A percentile compares a stretch with the other conserved stretches of the same genome.
Evolutionary conservation across 2,329 filamentous ascomycete species (phyloP).

Genomic region (Tetracladium maxilliforme): DNA sequence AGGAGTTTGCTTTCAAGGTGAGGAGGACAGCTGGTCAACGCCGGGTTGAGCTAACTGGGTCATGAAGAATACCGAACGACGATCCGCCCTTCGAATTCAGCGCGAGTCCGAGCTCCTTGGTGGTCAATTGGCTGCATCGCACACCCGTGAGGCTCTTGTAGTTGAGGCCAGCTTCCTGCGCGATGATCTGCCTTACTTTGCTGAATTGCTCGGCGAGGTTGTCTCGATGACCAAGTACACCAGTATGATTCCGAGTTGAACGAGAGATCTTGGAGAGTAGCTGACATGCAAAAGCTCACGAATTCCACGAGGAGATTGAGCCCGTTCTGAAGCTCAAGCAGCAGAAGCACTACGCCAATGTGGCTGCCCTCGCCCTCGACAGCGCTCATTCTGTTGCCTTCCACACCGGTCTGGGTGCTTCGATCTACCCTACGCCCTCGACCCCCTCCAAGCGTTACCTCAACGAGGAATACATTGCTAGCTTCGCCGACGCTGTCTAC

Average conservation of each 20-base stretch:
- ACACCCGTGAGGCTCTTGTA: constrained; percentile 86
- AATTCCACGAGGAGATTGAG: constrained; percentile 80
- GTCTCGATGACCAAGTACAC: constrained; percentile 78
- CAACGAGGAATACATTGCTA: constrained; percentile 56
- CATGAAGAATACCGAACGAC: constrained; percentile 64
- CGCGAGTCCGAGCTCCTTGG: constrained; percentile 93
- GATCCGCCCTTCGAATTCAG: constrained; percentile 82
- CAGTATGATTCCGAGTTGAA: constrained; percentile 34
- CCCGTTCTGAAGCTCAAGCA: constrained; percentile 65
- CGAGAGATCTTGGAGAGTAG: constrained; percentile 3
- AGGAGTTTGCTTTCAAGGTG: constrained; percentile 95
- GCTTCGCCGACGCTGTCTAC: constrained; percentile 68
- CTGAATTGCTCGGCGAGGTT: constrained; percentile 88
- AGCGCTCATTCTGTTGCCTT: constrained; percentile 78
- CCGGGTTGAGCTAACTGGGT: constrained; percentile 4
- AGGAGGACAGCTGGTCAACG: constrained; percentile 21
- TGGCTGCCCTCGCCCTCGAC: constrained; percentile 61
- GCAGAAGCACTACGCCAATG: constrained; percentile 50
- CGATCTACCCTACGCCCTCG: constrained; percentile 58
- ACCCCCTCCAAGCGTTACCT: constrained; percentile 69
- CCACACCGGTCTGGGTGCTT: constrained; percentile 78
- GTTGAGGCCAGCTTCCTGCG: constrained; percentile 90
- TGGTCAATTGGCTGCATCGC: constrained; percentile 73
- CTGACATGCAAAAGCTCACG: constrained; percentile 47
- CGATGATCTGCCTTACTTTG: constrained; percentile 92